Evolutionary conservation across 2,329 filamentous ascomycete species (phyloP).

Genomic region (Nigrospora sphaerica): DNA sequence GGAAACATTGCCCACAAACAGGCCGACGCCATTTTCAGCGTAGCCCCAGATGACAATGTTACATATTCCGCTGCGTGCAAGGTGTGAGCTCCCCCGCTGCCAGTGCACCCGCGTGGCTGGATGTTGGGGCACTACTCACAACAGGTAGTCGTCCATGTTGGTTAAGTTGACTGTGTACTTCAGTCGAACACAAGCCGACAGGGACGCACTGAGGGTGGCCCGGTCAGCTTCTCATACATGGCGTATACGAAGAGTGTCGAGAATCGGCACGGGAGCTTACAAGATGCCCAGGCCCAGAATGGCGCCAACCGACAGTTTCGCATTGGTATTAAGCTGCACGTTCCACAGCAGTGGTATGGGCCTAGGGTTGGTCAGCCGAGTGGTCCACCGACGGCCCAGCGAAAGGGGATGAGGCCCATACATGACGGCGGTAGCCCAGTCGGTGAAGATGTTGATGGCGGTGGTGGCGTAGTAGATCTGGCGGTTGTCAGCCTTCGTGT

Average conservation of each 20-base stretch:
- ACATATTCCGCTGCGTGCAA: constrained; percentile 4
- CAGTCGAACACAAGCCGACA: constrained; percentile 10
- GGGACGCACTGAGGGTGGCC: constrained; percentile 6
- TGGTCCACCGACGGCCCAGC: not conserved
- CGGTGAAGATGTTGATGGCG: constrained; percentile 11
- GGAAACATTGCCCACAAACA: constrained; percentile 9
- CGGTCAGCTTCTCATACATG: not conserved
- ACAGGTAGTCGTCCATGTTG: constrained; percentile 8
- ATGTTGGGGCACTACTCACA: constrained; percentile 1
- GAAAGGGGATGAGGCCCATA: not conserved
- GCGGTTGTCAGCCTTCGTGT: not conserved
- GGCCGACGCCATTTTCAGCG: constrained; percentile 11
- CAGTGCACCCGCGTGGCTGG: too few relatives aligned
- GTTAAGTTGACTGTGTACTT: constrained; percentile 12
- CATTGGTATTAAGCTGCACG: constrained; percentile 10
- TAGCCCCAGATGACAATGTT: constrained; percentile 15
- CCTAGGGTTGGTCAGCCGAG: not conserved
- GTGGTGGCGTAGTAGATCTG: constrained; percentile 12
- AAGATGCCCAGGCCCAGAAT: constrained; percentile 10
- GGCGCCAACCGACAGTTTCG: constrained; percentile 10
- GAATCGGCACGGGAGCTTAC: not conserved
- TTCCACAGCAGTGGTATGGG: constrained; percentile 13
- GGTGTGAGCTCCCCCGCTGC: too few relatives aligned
- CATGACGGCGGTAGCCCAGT: constrained; percentile 11
- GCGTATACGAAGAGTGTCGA: not conserved